Base-by-base conservation (phyloP, 139 green algal genomes). In the Coelastrella sp. region DNA sequence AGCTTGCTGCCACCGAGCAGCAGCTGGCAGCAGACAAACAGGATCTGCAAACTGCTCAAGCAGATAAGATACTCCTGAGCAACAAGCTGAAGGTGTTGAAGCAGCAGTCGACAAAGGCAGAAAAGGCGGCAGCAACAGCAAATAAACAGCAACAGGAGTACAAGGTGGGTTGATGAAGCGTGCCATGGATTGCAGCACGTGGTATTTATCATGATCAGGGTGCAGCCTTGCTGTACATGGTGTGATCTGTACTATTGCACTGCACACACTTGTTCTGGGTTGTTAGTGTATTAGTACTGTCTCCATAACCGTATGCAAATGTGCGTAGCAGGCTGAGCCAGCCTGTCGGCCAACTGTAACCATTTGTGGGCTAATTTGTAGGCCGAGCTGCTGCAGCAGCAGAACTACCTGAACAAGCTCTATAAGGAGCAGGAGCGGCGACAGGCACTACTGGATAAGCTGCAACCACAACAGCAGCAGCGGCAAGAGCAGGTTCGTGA, bases 1-100 rank as follows among this genome's bases (percentile, higher is more conserved):
- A 40, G 25, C 25, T 75, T 17, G 60, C 9, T 35, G 67, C 60
- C 72, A n/a, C 66, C 32, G n/a, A 78, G 69, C 77, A 86, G 85
- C 77, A 85, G 85, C 72, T 72, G 34, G 45, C 40, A 35, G 41
- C 60, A n/a, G 37, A 40, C 19, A 5, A 76, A 17, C 0, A 27
- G 7, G 34, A 84, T 37, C 62, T 64, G 40, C 7, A 66, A 7
- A 6, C 2, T 13, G 11, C 48, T 19, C 23, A 51, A 21, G 60
- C 25, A 4, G 4, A 37, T 34, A 50, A 48, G 4, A 40, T 25
- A 43, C 21, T 43, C 23, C 51, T 82, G 27, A 53, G 32, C 51
- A 69, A 60, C 75, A 69, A 60, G 23, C 5, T 71, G 43, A 82
- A 82, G 75, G 51, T 37, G 19, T 17, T 82, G 34, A 23, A 32